phyloP scores from a whole-genome alignment of 2,329 filamentous ascomycete genomes.

The Stagonosporopsis tanaceti region DNA sequence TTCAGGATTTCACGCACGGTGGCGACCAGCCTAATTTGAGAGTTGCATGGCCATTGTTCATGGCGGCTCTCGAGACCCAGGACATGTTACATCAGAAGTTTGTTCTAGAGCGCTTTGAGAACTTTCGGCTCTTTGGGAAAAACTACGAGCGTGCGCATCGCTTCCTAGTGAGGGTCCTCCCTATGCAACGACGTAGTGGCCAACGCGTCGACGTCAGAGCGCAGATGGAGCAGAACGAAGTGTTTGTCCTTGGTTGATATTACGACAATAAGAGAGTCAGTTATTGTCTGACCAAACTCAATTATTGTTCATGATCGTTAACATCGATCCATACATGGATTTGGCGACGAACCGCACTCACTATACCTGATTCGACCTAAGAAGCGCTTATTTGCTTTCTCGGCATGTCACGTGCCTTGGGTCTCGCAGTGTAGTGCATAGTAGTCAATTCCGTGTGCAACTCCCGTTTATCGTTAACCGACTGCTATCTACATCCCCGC shows the following conservation, averaged over 20 bases:
- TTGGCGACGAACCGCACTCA: neutral
- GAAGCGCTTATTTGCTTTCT: constrained; percentile 9
- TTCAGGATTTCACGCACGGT: constrained; percentile 45
- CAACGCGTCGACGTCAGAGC: constrained; percentile 18
- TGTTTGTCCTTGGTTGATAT: constrained; percentile 16
- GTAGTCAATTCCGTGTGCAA: neutral
- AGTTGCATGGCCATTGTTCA: constrained; percentile 48
- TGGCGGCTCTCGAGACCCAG: constrained; percentile 49
- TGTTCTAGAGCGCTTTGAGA: constrained; percentile 44
- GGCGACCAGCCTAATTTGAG: constrained; percentile 44
- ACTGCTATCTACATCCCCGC: constrained; percentile 5
- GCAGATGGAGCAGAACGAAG: constrained; percentile 12
- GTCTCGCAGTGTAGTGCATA: neutral
- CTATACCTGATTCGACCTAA: neutral
- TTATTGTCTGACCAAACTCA: neutral
- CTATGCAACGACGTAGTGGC: constrained; percentile 28
- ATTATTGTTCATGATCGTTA: neutral
- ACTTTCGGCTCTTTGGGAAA: constrained; percentile 42
- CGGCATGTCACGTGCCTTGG: neutral
- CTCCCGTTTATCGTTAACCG: neutral
- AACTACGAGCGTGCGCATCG: constrained; percentile 44
- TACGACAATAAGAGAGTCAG: neutral
- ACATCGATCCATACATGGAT: neutral
- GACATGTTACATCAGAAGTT: constrained; percentile 46
- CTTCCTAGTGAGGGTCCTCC: constrained; percentile 36